These are phyloP conservation scores for Zygotorulaspora florentina DNA, from an alignment of 805 yeast species.

Conservation along the genomic window DNA sequence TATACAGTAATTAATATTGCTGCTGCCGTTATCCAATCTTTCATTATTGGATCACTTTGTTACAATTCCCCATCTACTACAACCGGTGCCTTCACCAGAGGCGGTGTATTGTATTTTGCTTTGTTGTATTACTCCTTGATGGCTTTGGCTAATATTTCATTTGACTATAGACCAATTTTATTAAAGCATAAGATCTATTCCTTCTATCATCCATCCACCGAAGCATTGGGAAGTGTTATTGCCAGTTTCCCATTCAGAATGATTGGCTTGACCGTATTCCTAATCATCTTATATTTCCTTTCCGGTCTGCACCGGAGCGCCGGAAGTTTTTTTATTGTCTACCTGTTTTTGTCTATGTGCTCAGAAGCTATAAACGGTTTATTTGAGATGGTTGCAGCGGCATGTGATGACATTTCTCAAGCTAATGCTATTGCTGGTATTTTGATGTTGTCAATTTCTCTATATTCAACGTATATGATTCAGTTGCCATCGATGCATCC, in stretches of 20 bases:
- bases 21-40: slow-evolving; percentile 47
- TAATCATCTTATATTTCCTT: slow-evolving; percentile 54
- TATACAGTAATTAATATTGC: slow-evolving; percentile 34
- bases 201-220: slow-evolving; percentile 70
- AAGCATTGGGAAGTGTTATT: slow-evolving; percentile 57
- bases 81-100: slow-evolving; percentile 57
- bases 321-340: slow-evolving; percentile 51
- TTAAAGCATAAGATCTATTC: slow-evolving; percentile 70
- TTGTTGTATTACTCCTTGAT: slow-evolving; percentile 49
- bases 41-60: slow-evolving; percentile 60
- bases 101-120: slow-evolving; percentile 59
- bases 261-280: slow-evolving; percentile 42
- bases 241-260: slow-evolving; percentile 63
- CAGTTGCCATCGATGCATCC: slow-evolving; percentile 55
- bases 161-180: slow-evolving; percentile 54
- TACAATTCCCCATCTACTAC: slow-evolving; percentile 49
- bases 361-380: slow-evolving; percentile 34
- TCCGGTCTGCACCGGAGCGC: slow-evolving; percentile 45
- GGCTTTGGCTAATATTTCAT: slow-evolving; percentile 47
- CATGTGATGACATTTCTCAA: slow-evolving; percentile 43
- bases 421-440: slow-evolving; percentile 59
- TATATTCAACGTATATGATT: slow-evolving; percentile 61
- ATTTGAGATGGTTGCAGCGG: slow-evolving; percentile 52
- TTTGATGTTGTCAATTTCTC: slow-evolving; percentile 42
- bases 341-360: slow-evolving; percentile 37